phyloP scores from a whole-genome alignment of 176 grass and related monocot species.

The Triticum dicoccoides region DNA sequence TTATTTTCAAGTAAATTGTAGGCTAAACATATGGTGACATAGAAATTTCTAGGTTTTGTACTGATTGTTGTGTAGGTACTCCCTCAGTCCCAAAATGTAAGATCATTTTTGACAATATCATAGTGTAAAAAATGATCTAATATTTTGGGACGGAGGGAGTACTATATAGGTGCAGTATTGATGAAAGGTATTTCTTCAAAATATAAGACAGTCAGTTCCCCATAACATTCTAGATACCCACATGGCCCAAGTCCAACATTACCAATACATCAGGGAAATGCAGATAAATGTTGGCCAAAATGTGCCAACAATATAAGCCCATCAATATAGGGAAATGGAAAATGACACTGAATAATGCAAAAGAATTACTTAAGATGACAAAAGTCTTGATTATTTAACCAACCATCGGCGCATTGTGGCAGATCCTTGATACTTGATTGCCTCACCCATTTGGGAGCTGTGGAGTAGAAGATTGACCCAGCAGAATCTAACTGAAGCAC shows the following conservation, averaged over 20 bases:
- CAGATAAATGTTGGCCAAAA: neutral
- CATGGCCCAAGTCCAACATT: neutral
- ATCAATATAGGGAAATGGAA: neutral
- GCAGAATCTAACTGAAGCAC: slow-evolving; percentile 85
- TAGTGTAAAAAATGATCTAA: too few relatives aligned
- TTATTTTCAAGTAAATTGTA: neutral
- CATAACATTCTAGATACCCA: neutral
- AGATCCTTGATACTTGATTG: slow-evolving; percentile 32
- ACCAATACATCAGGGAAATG: neutral
- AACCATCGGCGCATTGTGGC: slow-evolving; percentile 28
- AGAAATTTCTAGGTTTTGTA: neutral
- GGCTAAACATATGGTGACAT: neutral
- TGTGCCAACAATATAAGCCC: neutral
- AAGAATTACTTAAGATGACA: neutral
- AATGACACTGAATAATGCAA: neutral
- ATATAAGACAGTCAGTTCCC: neutral
- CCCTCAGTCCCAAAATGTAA: too few relatives aligned
- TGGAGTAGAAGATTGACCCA: slow-evolving; percentile 82
- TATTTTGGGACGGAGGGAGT: too few relatives aligned
- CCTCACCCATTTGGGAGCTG: slow-evolving; percentile 76
- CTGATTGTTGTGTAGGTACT: neutral
- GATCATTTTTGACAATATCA: too few relatives aligned
- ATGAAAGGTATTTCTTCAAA: neutral
- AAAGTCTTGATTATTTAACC: slow-evolving; percentile 16
- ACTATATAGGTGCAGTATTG: neutral